Evolutionary conservation across 306 rosid species (phyloP).

Genomic region (Sesbania bispinosa): DNA sequence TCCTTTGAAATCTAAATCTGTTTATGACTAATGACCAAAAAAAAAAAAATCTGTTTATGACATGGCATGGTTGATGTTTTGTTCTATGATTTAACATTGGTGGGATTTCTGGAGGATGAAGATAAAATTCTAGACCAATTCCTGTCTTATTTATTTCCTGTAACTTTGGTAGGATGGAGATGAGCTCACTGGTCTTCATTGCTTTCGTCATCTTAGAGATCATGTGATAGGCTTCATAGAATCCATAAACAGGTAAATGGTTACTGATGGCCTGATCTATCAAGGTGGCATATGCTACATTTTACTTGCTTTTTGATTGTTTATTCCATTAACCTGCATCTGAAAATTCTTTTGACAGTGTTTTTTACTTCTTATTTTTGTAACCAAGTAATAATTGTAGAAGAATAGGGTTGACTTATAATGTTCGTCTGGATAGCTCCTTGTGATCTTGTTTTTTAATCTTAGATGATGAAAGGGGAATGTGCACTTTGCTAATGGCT

Average conservation of each 20-base stretch:
- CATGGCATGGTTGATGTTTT: background rate
- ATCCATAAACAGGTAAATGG: constrained; percentile 82
- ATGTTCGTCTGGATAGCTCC: background rate
- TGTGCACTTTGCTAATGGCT: background rate
- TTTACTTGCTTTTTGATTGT: background rate
- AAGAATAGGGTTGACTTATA: background rate
- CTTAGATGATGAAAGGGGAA: background rate
- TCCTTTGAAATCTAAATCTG: background rate
- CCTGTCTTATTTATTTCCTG: constrained; percentile 28
- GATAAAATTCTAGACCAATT: background rate
- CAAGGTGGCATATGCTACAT: constrained; percentile 8
- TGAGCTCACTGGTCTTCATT: constrained; percentile 95
- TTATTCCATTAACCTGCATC: background rate
- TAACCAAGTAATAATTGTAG: background rate
- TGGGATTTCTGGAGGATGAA: constrained; percentile 15
- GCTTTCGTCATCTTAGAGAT: constrained; percentile 96
- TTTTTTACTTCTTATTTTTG: constrained; percentile 11
- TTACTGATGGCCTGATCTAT: constrained; percentile 9
- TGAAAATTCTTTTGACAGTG: constrained; percentile 13
- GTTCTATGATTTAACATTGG: background rate
- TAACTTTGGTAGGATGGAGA: constrained; percentile 76
- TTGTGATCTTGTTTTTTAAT: background rate
- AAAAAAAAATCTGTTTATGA: constrained; percentile 10
- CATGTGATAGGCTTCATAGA: constrained; percentile 82
- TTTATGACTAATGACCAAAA: background rate